Evolutionary conservation across 208 protist genomes (phyloP), one percentile per base, ranked within the genome.

Genomic region (Leptomonas pyrrhocoris): DNA sequence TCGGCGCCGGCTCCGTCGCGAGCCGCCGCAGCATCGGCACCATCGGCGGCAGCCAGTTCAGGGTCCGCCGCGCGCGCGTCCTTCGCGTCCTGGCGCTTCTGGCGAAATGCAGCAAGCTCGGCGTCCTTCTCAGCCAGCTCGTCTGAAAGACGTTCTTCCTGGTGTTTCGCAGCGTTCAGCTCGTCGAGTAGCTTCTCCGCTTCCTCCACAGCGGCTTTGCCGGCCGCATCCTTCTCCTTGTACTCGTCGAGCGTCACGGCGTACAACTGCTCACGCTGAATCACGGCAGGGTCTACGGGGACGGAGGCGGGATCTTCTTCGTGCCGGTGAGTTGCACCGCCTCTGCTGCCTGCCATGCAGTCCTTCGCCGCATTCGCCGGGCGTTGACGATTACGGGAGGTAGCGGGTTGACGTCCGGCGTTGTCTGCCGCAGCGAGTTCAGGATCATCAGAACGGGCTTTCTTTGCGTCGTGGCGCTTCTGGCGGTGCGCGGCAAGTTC

Each of bases 11-110:
- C 49, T 5, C 31, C 49, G 49, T 7, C 49, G 23, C 6, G 23
- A 5, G 25, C 49, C 6, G 3, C 21, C 15, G 49, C 49, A 19
- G 3, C 49, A 19, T 54, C 49, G 21, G n/a, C n/a, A n/a, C n/a
- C n/a, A n/a, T n/a, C n/a, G n/a, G n/a, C n/a, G n/a, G n/a, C n/a
- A n/a, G n/a, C n/a, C n/a, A n/a, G n/a, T n/a, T n/a, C n/a, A n/a
- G n/a, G n/a, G n/a, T n/a, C n/a, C n/a, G n/a, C n/a, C n/a, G n/a
- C n/a, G n/a, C n/a, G n/a, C n/a, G n/a, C n/a, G n/a, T n/a, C n/a
- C n/a, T n/a, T n/a, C n/a, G 55, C 55, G 55, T 60, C 55, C 36
- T 46, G 55, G 55, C 55, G 55, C 55, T 54, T 60, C 55, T 46
- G 55, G 55, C 55, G 55, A 36, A 60, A 60, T 36, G 55, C 55